Evolutionary conservation across 2,329 filamentous ascomycete species (phyloP).

Genomic region (Scytalidium lignicola): DNA sequence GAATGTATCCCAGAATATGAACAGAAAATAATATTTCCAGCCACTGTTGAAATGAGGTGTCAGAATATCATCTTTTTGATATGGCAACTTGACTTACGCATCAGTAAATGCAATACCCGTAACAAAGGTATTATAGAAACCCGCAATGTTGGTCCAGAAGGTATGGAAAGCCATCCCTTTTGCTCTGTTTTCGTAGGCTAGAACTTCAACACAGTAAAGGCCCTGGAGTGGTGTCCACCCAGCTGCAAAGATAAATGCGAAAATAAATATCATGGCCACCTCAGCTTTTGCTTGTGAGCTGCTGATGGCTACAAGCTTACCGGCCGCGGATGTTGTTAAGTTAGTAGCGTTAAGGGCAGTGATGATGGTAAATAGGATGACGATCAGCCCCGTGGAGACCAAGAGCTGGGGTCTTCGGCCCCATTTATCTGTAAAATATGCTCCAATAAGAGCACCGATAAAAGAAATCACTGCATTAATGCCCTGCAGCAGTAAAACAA

Average conservation of each 20-base stretch:
- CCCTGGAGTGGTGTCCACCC: constrained; percentile 41
- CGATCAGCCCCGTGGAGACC: constrained; percentile 35
- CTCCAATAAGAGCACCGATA: constrained; percentile 38
- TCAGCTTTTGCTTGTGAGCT: constrained; percentile 32
- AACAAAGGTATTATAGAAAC: constrained; percentile 41
- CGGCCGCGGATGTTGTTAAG: constrained; percentile 20
- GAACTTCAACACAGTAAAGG: constrained; percentile 43
- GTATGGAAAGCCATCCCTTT: constrained; percentile 45
- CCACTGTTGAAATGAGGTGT: constrained; percentile 20
- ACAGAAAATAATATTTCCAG: constrained; percentile 35
- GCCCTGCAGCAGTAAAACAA: constrained; percentile 37
- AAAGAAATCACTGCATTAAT: constrained; percentile 39
- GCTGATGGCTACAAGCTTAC: constrained; percentile 30
- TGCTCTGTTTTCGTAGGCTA: constrained; percentile 40
- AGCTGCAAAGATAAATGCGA: constrained; percentile 28
- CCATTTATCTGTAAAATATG: constrained; percentile 35
- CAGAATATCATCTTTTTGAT: too few species aligned
- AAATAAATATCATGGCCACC: constrained; percentile 34
- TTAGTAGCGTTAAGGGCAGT: constrained; percentile 36
- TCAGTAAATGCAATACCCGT: constrained; percentile 29
- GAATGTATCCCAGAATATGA: constrained; percentile 33
- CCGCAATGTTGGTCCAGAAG: constrained; percentile 38
- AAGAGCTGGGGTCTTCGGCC: constrained; percentile 41
- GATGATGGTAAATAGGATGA: constrained; percentile 36
- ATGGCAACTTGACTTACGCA: too few species aligned